Base-by-base conservation (phyloP, 2,329 filamentous ascomycete species). In the Zelopaecilomyces penicillatus region DNA sequence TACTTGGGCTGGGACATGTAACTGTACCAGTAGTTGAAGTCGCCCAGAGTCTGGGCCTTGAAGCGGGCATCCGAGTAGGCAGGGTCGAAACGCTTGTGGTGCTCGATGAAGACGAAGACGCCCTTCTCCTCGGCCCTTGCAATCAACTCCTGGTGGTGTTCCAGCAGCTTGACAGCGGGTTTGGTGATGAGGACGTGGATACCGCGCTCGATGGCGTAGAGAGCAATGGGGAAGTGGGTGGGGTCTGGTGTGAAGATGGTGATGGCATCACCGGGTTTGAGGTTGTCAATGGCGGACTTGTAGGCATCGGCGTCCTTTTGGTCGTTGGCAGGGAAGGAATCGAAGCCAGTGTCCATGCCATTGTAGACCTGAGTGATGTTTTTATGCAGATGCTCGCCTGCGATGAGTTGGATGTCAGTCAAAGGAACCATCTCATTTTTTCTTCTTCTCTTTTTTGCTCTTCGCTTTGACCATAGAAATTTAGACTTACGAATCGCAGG, bases 1-100 rank as follows among this genome's bases (percentile, higher is more conserved):
- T 76, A 87, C 70, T 94, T 95, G 49, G 84, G 86, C 73, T 95
- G 89, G 41, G 82, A 87, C 89, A 95, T 95, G 77, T 96, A 96
- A 56, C 80, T 85, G 76, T 95, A 96, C 65, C 95, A 96, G 75
- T 96, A 96, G 74, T 95, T 95, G 80, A 96, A 96, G 68, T 95
- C 88, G 52, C 90, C 90, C 6, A 96, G 73, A 43, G 74, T 80
- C 59, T 79, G 70, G 10, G 87, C 87, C 55, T 84, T 82, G 68
- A 83, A 83, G 41, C 83, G 79, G 10, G 91, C 91, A 64, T 96
- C 90, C 10, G 87, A 80, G 70, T 96, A 96, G 26, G 88, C 88
- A 2, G 90, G 90, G 64, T 96, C 90, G 68, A 83, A 96, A 46
- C 91, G 87, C 74, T 96, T 96, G 77, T 96, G 90, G 70, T 96